Evolutionary conservation across 2,329 filamentous ascomycete genomes (phyloP).

Genomic region (Alternaria sp.): DNA sequence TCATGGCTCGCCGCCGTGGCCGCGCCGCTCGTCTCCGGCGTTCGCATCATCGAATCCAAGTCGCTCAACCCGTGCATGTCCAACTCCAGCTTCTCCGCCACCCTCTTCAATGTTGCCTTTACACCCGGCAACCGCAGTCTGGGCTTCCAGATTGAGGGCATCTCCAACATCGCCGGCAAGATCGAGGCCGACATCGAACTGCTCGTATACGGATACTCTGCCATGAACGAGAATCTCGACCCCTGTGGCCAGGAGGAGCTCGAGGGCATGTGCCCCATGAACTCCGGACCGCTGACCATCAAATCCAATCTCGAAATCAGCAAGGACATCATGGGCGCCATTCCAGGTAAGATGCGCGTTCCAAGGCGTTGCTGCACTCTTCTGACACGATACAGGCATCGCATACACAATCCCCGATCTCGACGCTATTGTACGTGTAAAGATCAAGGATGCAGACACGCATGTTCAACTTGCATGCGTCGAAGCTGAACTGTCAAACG

Average conservation of each 20-base stretch:
- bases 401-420: slow-evolving; percentile 91
- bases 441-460: slow-evolving; percentile 75
- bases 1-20: slow-evolving; percentile 49
- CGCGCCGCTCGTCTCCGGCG: slow-evolving; percentile 64
- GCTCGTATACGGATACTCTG: slow-evolving; percentile 81
- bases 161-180: slow-evolving; percentile 83
- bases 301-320: slow-evolving; percentile 69
- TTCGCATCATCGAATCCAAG: slow-evolving; percentile 72
- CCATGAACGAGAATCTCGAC: slow-evolving; percentile 72
- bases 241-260: slow-evolving; percentile 72
- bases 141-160: slow-evolving; percentile 77
- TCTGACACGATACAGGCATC: slow-evolving; percentile 63
- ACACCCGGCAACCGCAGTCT: slow-evolving; percentile 78
- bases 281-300: slow-evolving; percentile 79
- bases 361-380: background rate
- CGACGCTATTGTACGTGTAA: slow-evolving; percentile 83
- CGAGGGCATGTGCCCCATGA: slow-evolving; percentile 91
- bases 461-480: slow-evolving; percentile 79
- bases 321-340: slow-evolving; percentile 67
- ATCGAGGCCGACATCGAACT: slow-evolving; percentile 80
- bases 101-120: slow-evolving; percentile 84
- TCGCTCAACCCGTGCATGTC: slow-evolving; percentile 86
- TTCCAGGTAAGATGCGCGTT: slow-evolving; percentile 66
- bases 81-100: slow-evolving; percentile 87
- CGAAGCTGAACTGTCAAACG: slow-evolving; percentile 86